Conservation (phyloP, 2,329 filamentous ascomycete species). For the Monilinia vaccinii-corymbosi region DNA sequence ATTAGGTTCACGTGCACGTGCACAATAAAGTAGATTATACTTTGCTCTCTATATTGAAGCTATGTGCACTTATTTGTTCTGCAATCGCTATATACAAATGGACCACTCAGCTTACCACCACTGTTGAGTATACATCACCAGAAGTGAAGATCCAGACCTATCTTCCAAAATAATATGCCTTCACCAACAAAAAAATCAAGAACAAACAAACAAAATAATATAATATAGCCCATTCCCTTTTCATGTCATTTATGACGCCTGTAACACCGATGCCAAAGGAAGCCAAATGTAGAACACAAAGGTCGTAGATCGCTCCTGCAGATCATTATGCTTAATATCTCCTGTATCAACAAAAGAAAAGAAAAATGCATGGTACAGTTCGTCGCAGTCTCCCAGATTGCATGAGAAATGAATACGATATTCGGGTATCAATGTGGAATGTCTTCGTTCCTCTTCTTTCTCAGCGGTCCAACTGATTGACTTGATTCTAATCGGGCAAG, state of each 20-base stretch:
- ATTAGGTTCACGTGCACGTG: background rate
- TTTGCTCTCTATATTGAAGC: slow-evolving; percentile 8
- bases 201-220: background rate
- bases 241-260: slow-evolving; percentile 16
- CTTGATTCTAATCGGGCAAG: slow-evolving; percentile 75
- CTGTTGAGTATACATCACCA: slow-evolving; percentile 9
- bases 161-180: slow-evolving; percentile 4
- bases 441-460: slow-evolving; percentile 19
- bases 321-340: slow-evolving; percentile 36
- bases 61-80: slow-evolving; percentile 18
- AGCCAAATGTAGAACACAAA: slow-evolving; percentile 20
- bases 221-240: slow-evolving; percentile 7
- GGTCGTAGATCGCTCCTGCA: slow-evolving; percentile 42
- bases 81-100: slow-evolving; percentile 22
- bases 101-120: slow-evolving; percentile 7
- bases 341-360: slow-evolving; percentile 30
- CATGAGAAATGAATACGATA: slow-evolving; percentile 10
- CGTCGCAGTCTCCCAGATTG: slow-evolving; percentile 5
- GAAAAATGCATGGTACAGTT: slow-evolving; percentile 30
- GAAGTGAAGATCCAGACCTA: slow-evolving; percentile 13
- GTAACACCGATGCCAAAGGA: slow-evolving; percentile 25
- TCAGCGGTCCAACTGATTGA: slow-evolving; percentile 31
- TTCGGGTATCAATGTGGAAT: slow-evolving; percentile 12
- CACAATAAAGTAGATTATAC: background rate
- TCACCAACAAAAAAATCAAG: background rate